Evolutionary conservation across 2,329 filamentous ascomycete genomes (phyloP).

Genomic region (Apiospora aurea): DNA sequence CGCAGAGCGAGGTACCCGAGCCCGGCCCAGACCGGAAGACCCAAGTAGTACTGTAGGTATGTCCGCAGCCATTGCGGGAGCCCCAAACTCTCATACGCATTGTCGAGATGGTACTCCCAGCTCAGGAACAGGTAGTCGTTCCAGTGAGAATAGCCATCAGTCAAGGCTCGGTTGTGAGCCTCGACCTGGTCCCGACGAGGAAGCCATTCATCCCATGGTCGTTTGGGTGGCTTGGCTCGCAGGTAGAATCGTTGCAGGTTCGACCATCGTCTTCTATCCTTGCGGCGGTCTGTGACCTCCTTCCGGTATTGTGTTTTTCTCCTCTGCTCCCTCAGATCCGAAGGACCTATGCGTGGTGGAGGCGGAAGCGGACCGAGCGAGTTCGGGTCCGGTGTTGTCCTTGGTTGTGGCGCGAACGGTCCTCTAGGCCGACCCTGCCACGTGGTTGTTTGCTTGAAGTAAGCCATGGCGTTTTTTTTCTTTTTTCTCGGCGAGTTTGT

Average conservation of each 20-base stretch:
- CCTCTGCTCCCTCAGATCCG: too few relatives aligned
- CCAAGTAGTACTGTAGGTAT: not conserved
- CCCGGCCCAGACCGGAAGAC: not conserved
- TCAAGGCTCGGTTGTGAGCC: not conserved
- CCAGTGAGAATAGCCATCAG: not conserved
- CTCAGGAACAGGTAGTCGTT: not conserved
- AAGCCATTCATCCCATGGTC: not conserved
- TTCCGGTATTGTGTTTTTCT: too few relatives aligned
- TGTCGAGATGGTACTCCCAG: not conserved
- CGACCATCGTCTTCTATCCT: too few relatives aligned
- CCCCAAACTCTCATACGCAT: not conserved
- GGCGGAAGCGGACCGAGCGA: not conserved
- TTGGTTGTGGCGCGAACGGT: not conserved
- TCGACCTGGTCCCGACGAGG: not conserved
- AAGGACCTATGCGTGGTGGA: not conserved
- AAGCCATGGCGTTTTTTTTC: not conserved
- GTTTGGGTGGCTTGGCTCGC: too few relatives aligned
- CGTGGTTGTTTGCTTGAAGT: not conserved
- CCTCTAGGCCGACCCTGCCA: not conserved
- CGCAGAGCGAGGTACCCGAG: not conserved
- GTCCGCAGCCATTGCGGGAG: not conserved
- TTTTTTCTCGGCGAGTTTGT: too few relatives aligned
- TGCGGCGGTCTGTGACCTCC: too few relatives aligned
- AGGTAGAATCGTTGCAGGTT: too few relatives aligned
- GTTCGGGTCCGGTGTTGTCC: not conserved